A percentile compares a stretch with the other conserved stretches of the same genome.
Evolutionary conservation across 352 stramenopile genomes (phyloP).

Genomic region (Globisporangium cylindrosporum): DNA sequence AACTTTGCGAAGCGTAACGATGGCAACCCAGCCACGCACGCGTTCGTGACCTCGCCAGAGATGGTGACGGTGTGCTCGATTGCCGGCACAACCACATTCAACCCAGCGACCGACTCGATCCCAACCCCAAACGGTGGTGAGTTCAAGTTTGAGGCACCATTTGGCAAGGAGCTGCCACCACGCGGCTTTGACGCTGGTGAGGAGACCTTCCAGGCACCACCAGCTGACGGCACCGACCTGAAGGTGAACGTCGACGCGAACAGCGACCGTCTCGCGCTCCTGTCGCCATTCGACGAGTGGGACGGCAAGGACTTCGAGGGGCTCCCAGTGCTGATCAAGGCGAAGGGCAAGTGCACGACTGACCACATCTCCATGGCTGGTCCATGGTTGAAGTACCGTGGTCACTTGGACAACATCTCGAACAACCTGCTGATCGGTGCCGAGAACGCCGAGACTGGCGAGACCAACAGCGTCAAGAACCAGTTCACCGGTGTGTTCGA

Average conservation of each 20-base stretch:
- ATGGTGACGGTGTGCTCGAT: conserved; percentile 90
- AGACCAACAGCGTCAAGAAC: conserved; percentile 92
- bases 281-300: conserved; percentile 88
- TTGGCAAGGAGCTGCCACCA: conserved; percentile 89
- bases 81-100: conserved; percentile 87
- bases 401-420: conserved; percentile 94
- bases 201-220: conserved; percentile 91
- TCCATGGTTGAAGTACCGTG: conserved; percentile 93
- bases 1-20: conserved; percentile 95
- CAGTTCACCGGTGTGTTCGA: conserved; percentile 84
- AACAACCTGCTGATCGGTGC: conserved; percentile 94
- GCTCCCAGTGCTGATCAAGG: conserved; percentile 92
- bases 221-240: conserved; percentile 56
- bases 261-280: conserved; percentile 86
- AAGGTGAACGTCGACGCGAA: conserved; percentile 78
- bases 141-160: conserved; percentile 90
- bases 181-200: conserved; percentile 90
- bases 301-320: conserved; percentile 85
- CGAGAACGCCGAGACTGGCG: conserved; percentile 90
- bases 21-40: conserved; percentile 91
- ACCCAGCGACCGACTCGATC: conserved; percentile 90
- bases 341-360: conserved; percentile 94
- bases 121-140: conserved; percentile 76
- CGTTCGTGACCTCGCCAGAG: conserved; percentile 92
- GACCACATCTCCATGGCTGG: conserved; percentile 94